These are phyloP conservation scores for Akanthomyces muscarius DNA, from an alignment of 2,329 filamentous ascomycete species.

Conservation along the genomic window DNA sequence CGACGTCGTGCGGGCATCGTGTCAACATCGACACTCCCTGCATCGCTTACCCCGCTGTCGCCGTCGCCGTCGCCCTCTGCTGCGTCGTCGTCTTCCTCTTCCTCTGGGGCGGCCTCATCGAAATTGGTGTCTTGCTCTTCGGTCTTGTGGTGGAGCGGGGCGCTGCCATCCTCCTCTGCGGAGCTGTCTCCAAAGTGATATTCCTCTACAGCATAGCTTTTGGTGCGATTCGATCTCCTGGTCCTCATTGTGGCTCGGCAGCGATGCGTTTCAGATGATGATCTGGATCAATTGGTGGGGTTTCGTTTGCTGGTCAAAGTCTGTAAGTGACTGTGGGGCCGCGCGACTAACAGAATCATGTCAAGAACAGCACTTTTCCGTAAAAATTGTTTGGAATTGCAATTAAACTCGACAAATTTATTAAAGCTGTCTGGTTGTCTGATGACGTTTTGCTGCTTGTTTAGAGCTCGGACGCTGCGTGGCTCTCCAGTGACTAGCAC, in stretches of 20 bases:
- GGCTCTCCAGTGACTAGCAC: background rate
- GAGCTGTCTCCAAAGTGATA: conserved; percentile 34
- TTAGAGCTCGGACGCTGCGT: background rate
- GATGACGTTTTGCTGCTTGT: background rate
- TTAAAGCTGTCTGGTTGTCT: background rate
- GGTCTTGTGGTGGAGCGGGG: conserved; percentile 22
- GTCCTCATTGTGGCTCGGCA: conserved; percentile 29
- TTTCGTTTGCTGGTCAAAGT: conserved; percentile 3
- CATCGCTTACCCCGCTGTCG: conserved; percentile 26
- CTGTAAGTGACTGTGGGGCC: conserved; percentile 10
- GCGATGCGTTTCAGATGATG: conserved; percentile 7
- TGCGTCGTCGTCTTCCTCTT: conserved; percentile 29
- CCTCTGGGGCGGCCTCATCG: conserved; percentile 22
- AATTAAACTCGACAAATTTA: background rate
- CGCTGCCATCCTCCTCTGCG: conserved; percentile 26
- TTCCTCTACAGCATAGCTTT: conserved; percentile 31
- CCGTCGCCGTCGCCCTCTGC: conserved; percentile 27
- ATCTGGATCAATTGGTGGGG: background rate
- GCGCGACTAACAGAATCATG: background rate
- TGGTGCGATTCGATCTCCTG: conserved; percentile 35
- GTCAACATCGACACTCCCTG: conserved; percentile 21
- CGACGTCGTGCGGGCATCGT: conserved; percentile 6
- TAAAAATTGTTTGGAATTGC: background rate
- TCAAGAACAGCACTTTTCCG: background rate
- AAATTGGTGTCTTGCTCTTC: conserved; percentile 31